phyloP scores from a whole-genome alignment of 345 rosid genomes.

The Clarkia xantiana region DNA sequence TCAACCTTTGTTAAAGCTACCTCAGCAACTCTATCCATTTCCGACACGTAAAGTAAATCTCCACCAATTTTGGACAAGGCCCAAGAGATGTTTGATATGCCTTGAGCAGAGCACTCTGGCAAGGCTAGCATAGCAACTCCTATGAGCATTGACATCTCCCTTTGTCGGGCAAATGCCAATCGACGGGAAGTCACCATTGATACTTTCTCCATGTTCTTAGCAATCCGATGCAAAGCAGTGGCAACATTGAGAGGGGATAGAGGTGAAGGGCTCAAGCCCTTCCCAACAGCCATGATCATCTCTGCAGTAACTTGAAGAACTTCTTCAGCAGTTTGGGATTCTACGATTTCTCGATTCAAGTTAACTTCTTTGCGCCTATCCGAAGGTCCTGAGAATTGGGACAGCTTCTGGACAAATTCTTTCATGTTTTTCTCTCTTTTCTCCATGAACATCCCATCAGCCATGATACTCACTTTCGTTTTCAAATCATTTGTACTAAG shows the following conservation, averaged over 20 bases:
- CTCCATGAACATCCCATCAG: constrained; percentile 59
- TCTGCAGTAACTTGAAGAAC: constrained; percentile 58
- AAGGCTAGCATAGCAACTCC: constrained; percentile 70
- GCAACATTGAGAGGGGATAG: constrained; percentile 77
- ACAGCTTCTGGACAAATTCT: constrained; percentile 53
- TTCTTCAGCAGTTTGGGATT: constrained; percentile 73
- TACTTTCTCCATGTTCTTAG: constrained; percentile 90
- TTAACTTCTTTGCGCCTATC: constrained; percentile 64
- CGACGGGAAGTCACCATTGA: constrained; percentile 57
- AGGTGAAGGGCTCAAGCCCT: constrained; percentile 81
- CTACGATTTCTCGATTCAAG: constrained; percentile 56
- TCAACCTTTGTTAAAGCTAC: constrained; percentile 53
- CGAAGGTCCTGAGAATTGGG: constrained; percentile 62
- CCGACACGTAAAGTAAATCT: constrained; percentile 73
- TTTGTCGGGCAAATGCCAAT: constrained; percentile 62
- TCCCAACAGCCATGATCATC: constrained; percentile 63
- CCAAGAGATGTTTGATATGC: constrained; percentile 85
- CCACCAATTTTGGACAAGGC: constrained; percentile 86
- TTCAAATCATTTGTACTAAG: constrained; percentile 24
- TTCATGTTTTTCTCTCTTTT: constrained; percentile 48
- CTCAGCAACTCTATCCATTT: constrained; percentile 95
- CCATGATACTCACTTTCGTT: constrained; percentile 39
- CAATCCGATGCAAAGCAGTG: constrained; percentile 76
- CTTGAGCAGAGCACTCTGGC: constrained; percentile 89
- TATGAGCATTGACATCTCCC: constrained; percentile 90